Evolutionary conservation across 2,329 filamentous ascomycete genomes (phyloP).

Genomic region (Fusarium citri): DNA sequence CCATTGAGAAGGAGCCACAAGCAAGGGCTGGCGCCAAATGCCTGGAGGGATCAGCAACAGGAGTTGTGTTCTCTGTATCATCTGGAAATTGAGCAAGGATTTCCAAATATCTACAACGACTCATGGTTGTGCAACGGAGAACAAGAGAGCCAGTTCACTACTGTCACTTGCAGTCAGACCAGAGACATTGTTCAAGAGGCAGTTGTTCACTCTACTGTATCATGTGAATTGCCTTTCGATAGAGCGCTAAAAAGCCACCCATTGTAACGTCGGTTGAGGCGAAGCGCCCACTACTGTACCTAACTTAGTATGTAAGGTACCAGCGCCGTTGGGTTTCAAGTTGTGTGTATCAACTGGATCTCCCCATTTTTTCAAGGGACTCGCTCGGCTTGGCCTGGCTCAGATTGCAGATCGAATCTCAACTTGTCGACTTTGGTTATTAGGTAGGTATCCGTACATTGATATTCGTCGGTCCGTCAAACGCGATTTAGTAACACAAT

Average conservation of each 20-base stretch:
- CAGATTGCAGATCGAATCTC: constrained; percentile 7
- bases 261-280: constrained; percentile 18
- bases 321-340: constrained; percentile 36
- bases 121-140: constrained; percentile 5
- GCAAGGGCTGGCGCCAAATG: constrained; percentile 20
- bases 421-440: neutral
- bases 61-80: constrained; percentile 19
- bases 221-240: neutral
- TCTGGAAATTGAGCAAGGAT: constrained; percentile 14
- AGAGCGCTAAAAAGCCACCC: constrained; percentile 4
- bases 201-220: neutral
- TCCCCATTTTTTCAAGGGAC: constrained; percentile 25
- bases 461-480: constrained; percentile 8
- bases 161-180: neutral
- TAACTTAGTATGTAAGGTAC: neutral
- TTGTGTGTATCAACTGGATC: constrained; percentile 24
- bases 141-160: neutral
- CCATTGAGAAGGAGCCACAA: constrained; percentile 15
- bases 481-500: neutral
- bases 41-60: constrained; percentile 33
- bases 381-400: constrained; percentile 16
- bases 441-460: too few species aligned
- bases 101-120: neutral
- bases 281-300: constrained; percentile 21
- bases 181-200: neutral